Percentiles rank a stretch among this genome's conserved stretches.
Evolutionary conservation across 2,329 filamentous ascomycete species (phyloP).

Genomic region (Fusarium sp.): DNA sequence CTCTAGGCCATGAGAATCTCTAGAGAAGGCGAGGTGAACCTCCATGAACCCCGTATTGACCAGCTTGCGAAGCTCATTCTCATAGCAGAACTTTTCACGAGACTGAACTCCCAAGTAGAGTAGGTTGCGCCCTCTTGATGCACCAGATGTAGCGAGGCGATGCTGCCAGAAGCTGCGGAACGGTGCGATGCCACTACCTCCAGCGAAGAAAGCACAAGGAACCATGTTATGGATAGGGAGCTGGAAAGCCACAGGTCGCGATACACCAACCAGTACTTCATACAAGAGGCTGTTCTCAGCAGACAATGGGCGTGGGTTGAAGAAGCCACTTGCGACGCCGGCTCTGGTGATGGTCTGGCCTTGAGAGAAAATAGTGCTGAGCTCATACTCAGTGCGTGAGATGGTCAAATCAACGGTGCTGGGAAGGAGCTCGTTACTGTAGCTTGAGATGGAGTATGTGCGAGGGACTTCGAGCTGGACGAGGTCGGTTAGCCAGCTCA

Average conservation of each 20-base stretch:
- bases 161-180: constrained; percentile 68
- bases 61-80: constrained; percentile 33
- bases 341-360: constrained; percentile 53
- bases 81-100: constrained; percentile 57
- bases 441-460: constrained; percentile 66
- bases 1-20: constrained; percentile 61
- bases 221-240: constrained; percentile 63
- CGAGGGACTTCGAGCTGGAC: constrained; percentile 63
- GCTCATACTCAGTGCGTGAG: constrained; percentile 63
- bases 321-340: constrained; percentile 65
- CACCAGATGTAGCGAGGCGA: constrained; percentile 50
- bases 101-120: constrained; percentile 66
- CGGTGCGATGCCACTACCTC: constrained; percentile 65
- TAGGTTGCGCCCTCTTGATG: constrained; percentile 59
- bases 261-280: constrained; percentile 64
- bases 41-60: constrained; percentile 63
- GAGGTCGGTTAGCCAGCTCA: constrained; percentile 61
- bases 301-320: constrained; percentile 58
- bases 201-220: constrained; percentile 65
- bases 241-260: constrained; percentile 64
- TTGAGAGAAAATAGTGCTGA: constrained; percentile 58
- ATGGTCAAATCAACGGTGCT: constrained; percentile 64
- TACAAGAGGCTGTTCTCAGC: constrained; percentile 56
- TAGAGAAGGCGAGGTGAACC: constrained; percentile 65
- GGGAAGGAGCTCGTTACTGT: constrained; percentile 63